These are phyloP conservation scores for Priceomyces fermenticarens DNA, from an alignment of 805 yeast genomes.

Conservation along the genomic window DNA sequence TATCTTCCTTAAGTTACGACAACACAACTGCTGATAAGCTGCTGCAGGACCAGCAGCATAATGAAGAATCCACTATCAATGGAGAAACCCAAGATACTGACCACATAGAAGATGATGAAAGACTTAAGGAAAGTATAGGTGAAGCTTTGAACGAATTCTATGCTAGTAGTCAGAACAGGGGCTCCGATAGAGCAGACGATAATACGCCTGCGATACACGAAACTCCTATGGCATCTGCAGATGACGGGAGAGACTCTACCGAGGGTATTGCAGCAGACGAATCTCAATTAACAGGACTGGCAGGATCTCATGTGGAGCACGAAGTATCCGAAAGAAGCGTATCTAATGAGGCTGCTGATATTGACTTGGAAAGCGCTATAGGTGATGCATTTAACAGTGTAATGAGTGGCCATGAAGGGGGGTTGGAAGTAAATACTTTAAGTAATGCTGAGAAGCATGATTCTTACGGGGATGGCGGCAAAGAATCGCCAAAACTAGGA, in stretches of 20 bases:
- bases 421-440: no score
- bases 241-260: background rate
- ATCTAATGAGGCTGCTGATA: conserved; percentile 10
- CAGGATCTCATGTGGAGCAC: background rate
- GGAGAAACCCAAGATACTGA: background rate
- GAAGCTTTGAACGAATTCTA: conserved; percentile 35
- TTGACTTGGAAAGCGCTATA: conserved; percentile 23
- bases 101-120: conserved; percentile 13
- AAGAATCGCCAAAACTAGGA: background rate
- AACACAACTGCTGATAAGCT: background rate
- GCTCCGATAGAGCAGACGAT: background rate
- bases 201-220: conserved; percentile 2
- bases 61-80: background rate
- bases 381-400: conserved; percentile 24
- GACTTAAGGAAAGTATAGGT: conserved; percentile 35
- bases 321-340: background rate
- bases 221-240: background rate
- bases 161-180: conserved; percentile 7
- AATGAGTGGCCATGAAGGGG: background rate
- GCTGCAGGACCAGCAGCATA: conserved; percentile 3
- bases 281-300: background rate
- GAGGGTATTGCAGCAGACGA: conserved; percentile 1
- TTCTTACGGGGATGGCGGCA: background rate
- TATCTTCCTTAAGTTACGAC: conserved; percentile 6
- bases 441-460: background rate